Base-by-base conservation (phyloP, 2,329 filamentous ascomycete species). In the Chrysoporthe puriensis region DNA sequence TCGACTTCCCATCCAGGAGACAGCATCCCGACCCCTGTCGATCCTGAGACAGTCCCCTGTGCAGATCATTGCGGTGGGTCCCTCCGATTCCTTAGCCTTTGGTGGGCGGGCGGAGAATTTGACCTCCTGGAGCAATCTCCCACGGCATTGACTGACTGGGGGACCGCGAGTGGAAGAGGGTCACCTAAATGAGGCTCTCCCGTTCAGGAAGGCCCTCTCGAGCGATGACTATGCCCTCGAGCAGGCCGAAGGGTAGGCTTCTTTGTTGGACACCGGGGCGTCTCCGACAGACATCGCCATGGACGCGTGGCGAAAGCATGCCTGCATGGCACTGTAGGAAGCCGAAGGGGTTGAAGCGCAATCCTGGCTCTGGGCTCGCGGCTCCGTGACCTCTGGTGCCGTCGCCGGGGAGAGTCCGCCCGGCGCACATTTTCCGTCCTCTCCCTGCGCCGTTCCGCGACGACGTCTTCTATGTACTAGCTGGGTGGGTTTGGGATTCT, bases 11-110 rank as follows among this genome's bases (percentile, higher is more conserved):
- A 34, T 61, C 43, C n/a, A 61, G 21, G 59, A n/a, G 14, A 2
- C 18, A 9, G 14, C 26, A 46, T 32, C 57, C 40, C 40, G 52
- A 26, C 26, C 63, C 63, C 43, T 48, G 63, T 58, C 63, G 63
- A 46, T 64, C 57, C 63, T 64, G 63, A 64, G 63, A 64, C 63
- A 59, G 3, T 36, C 42, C 63, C 63, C 42, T 58, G 63, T 32
- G 52, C 42, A 3, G 42, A 64, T 64, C 63, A 64, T 64, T 64
- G 63, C 63, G 26, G 52, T 58, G 52, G 52, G 43, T 16, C 52
- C n/a, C 54, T 13, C 6, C 18, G 57, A 43, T 60, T 40, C 36
- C 42, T n/a, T 44, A 13, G 21, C 13, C 42, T 60, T 42, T 5
- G 48, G 44, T 48, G 61, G 46, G 36, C 34, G 59, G 59, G 21